Conservation (phyloP, 768 basidiomycete genomes). For the Lenzites betulinus region DNA sequence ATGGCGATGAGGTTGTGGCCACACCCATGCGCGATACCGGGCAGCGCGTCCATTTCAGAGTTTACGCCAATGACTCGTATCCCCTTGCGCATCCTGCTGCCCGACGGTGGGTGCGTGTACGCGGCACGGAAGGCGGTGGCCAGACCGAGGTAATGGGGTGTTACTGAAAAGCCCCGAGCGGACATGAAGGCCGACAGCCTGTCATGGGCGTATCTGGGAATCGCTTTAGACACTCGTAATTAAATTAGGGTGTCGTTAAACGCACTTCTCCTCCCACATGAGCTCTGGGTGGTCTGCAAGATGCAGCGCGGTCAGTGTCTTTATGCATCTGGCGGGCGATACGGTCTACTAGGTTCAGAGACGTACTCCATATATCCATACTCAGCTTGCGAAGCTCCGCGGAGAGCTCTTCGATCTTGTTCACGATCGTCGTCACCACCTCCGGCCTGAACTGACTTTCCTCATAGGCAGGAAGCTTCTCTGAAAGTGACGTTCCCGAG, state of each 20-base stretch:
- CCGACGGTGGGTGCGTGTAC: constrained; percentile 57
- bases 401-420: constrained; percentile 51
- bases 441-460: constrained; percentile 30
- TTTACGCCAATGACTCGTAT: constrained; percentile 72
- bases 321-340: not conserved
- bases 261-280: constrained; percentile 18
- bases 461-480: constrained; percentile 28
- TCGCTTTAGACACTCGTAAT: not conserved
- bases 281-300: constrained; percentile 23
- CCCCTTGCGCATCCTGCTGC: constrained; percentile 24
- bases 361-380: constrained; percentile 69
- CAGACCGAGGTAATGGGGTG: constrained; percentile 67
- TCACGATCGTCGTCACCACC: constrained; percentile 55
- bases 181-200: constrained; percentile 67
- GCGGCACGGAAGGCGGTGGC: constrained; percentile 80
- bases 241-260: not conserved
- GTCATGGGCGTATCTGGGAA: constrained; percentile 69
- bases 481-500: not conserved
- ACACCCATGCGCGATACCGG: constrained; percentile 64
- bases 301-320: not conserved
- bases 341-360: not conserved
- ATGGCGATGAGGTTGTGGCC: constrained; percentile 86
- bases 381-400: constrained; percentile 62
- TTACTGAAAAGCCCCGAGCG: constrained; percentile 68
- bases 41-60: constrained; percentile 71